Conservation (phyloP, 176 grass and related monocot genomes). For the Echinochloa phyllopogon region DNA sequence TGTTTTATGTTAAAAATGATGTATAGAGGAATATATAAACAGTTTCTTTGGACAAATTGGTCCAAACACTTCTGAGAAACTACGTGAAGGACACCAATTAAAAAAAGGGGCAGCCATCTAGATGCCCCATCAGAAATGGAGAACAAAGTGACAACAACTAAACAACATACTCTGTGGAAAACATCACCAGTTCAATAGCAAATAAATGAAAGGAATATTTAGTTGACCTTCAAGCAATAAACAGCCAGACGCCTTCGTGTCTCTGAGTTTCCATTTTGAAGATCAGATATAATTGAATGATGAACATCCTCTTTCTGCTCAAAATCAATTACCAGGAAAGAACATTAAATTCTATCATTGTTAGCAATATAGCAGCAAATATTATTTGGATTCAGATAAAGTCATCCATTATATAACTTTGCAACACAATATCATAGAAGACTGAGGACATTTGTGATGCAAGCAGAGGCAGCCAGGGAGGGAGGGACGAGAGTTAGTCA, state of each 20-base stretch:
- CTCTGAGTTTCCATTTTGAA: slow-evolving; percentile 98
- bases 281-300: slow-evolving; percentile 99
- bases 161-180: slow-evolving; percentile 6
- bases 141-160: slow-evolving; percentile 11
- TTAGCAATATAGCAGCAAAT: slow-evolving; percentile 17
- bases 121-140: slow-evolving; percentile 11
- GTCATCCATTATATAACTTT: slow-evolving; percentile 2
- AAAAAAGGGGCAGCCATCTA: not conserved
- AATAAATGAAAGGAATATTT: slow-evolving; percentile 24
- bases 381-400: not conserved
- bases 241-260: slow-evolving; percentile 91
- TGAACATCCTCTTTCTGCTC: slow-evolving; percentile 98
- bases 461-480: not conserved
- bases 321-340: slow-evolving; percentile 38
- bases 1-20: slow-evolving; percentile 20
- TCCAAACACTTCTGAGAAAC: slow-evolving; percentile 2
- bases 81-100: not conserved
- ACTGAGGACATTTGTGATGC: not conserved
- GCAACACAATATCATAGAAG: not conserved
- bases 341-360: not conserved
- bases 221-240: slow-evolving; percentile 93
- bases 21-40: not conserved
- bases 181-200: slow-evolving; percentile 13
- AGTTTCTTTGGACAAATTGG: slow-evolving; percentile 24
- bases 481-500: not conserved